Evolutionary conservation across 352 stramenopile genomes (phyloP).

Genomic region (Phytophthora capsici): DNA sequence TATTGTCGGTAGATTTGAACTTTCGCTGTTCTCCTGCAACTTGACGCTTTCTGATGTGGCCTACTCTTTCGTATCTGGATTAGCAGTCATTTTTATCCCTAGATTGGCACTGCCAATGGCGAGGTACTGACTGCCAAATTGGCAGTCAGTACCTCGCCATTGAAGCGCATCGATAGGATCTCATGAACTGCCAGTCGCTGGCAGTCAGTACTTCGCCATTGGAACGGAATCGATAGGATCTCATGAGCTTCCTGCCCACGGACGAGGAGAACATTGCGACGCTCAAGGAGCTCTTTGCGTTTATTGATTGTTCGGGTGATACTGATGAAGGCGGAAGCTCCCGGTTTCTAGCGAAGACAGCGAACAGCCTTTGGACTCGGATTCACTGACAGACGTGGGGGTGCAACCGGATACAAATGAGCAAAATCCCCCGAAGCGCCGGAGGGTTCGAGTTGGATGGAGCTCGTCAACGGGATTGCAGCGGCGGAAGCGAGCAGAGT

Average conservation of each 20-base stretch:
- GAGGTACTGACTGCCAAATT: too few relatives aligned
- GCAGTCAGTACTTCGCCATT: neutral
- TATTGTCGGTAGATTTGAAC: conserved; percentile 1
- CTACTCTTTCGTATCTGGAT: conserved; percentile 14
- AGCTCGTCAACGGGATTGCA: conserved; percentile 37
- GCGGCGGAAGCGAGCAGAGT: conserved; percentile 33
- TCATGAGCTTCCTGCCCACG: conserved; percentile 29
- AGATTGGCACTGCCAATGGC: too few relatives aligned
- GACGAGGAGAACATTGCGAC: conserved; percentile 25
- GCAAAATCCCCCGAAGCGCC: conserved; percentile 7
- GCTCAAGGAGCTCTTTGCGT: conserved; percentile 31
- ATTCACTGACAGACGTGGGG: too few relatives aligned
- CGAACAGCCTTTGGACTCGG: neutral
- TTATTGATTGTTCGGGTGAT: conserved; percentile 27
- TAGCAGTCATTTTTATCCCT: conserved; percentile 2
- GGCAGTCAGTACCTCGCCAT: too few relatives aligned
- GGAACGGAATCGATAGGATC: neutral
- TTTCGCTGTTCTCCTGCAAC: conserved; percentile 3
- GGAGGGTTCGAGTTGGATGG: conserved; percentile 23
- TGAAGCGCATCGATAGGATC: too few relatives aligned
- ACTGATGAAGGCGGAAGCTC: neutral
- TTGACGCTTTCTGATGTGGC: conserved; percentile 18
- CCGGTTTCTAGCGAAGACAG: neutral
- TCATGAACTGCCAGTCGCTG: too few relatives aligned
- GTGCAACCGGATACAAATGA: too few relatives aligned